Evolutionary conservation across 78 protist species (phyloP).

Genomic region (Dictyostelium intermedium): DNA sequence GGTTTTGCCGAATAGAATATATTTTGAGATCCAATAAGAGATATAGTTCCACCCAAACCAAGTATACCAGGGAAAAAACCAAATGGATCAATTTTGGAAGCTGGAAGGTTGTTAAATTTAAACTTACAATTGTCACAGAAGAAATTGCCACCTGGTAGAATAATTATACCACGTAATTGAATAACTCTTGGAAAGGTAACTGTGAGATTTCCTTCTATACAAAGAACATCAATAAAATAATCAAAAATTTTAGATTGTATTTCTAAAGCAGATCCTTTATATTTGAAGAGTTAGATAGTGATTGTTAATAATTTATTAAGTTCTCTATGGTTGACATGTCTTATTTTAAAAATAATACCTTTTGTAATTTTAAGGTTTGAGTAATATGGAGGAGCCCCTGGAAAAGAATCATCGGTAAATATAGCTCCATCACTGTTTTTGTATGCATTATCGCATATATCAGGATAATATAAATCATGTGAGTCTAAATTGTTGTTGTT

Average conservation of each 20-base stretch:
- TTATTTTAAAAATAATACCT: background rate
- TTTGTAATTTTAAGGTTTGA: background rate
- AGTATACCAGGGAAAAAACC: background rate
- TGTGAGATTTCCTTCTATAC: background rate
- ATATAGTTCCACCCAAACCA: background rate
- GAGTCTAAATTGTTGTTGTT: background rate
- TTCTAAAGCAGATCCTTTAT: no score
- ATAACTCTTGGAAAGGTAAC: background rate
- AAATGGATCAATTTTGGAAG: background rate
- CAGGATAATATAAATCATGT: background rate
- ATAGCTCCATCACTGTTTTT: background rate
- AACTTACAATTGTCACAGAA: no score
- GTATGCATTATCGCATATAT: background rate
- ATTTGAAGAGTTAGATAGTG: no score
- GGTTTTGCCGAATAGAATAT: background rate
- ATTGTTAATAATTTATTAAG: no score
- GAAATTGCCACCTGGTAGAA: background rate
- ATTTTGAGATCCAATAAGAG: background rate
- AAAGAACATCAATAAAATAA: background rate
- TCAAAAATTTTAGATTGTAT: no score
- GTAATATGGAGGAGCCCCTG: no score
- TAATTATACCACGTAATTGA: background rate
- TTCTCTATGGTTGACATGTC: no score
- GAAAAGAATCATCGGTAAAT: no score
- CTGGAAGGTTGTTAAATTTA: background rate